Conservation (phyloP, 305 asterid genomes). For the Rubia peregrina region DNA sequence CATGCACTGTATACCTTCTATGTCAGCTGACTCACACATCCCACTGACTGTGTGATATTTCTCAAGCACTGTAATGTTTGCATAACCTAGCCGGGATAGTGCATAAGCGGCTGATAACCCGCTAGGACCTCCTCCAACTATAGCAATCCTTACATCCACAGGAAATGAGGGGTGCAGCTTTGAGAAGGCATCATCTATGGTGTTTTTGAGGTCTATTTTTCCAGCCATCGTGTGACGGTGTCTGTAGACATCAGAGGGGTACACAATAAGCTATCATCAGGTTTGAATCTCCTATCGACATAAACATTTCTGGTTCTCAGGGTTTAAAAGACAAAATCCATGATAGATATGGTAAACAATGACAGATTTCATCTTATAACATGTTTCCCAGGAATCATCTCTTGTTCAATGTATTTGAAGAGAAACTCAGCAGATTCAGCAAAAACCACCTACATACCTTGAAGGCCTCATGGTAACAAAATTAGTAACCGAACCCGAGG, state of each 20-base stretch:
- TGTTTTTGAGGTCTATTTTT: conserved; percentile 38
- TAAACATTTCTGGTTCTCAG: too few species aligned
- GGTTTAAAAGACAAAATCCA: not conserved
- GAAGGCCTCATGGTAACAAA: conserved; percentile 21
- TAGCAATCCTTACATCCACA: conserved; percentile 48
- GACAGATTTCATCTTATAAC: not conserved
- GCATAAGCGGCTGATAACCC: conserved; percentile 84
- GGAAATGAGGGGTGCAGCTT: conserved; percentile 68
- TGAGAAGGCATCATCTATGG: conserved; percentile 47
- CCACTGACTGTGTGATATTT: conserved; percentile 79
- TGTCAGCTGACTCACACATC: conserved; percentile 71
- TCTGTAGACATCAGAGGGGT: conserved; percentile 7
- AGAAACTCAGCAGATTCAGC: not conserved
- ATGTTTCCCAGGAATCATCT: not conserved
- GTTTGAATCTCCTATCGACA: not conserved
- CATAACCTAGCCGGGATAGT: conserved; percentile 61
- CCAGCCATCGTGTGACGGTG: not conserved
- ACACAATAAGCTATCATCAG: not conserved
- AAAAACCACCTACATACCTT: conserved; percentile 14
- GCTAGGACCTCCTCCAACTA: conserved; percentile 89
- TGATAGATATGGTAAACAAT: not conserved
- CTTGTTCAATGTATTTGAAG: not conserved
- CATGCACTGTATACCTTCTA: conserved; percentile 43
- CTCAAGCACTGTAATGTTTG: conserved; percentile 58
- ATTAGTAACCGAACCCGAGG: conserved; percentile 19